Evolutionary conservation across 2,329 filamentous ascomycete genomes (phyloP).

Genomic region (Chaetomiaceae sp.): DNA sequence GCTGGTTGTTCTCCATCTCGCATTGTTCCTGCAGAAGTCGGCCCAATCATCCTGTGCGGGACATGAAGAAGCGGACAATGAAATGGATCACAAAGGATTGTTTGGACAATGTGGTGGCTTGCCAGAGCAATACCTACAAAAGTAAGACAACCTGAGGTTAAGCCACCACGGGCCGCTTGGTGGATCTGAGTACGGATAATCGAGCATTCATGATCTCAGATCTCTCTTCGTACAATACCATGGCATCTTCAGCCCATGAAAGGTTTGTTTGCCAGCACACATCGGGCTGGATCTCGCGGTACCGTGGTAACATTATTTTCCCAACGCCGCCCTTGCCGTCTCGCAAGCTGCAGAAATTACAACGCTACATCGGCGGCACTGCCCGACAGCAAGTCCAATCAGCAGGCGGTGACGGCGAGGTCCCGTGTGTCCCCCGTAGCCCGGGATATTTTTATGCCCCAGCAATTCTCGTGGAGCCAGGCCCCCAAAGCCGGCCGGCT

Average conservation of each 20-base stretch:
- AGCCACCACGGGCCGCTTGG: neutral
- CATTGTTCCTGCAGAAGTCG: too few relatives aligned
- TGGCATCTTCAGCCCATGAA: too few relatives aligned
- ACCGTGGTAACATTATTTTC: neutral
- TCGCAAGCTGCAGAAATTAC: slow-evolving; percentile 15
- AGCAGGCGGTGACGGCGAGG: neutral
- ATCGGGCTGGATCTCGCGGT: neutral
- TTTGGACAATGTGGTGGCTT: neutral
- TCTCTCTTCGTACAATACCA: neutral
- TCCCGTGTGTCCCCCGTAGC: slow-evolving; percentile 5
- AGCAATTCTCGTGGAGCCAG: slow-evolving; percentile 16
- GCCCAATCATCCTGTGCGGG: too few relatives aligned
- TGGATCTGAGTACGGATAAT: slow-evolving; percentile 2
- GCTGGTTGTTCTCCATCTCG: neutral
- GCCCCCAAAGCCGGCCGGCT: slow-evolving; percentile 12
- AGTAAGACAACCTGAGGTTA: neutral
- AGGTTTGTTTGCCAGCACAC: too few relatives aligned
- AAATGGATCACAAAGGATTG: too few relatives aligned
- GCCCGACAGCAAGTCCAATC: slow-evolving; percentile 7
- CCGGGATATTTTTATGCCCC: slow-evolving; percentile 19
- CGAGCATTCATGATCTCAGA: neutral
- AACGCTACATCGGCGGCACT: slow-evolving; percentile 16
- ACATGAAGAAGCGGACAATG: neutral
- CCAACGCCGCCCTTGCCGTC: slow-evolving; percentile 21
- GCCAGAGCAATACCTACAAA: too few relatives aligned